Evolutionary conservation across 345 rosid genomes (phyloP).

Genomic region (Citrus medica): DNA sequence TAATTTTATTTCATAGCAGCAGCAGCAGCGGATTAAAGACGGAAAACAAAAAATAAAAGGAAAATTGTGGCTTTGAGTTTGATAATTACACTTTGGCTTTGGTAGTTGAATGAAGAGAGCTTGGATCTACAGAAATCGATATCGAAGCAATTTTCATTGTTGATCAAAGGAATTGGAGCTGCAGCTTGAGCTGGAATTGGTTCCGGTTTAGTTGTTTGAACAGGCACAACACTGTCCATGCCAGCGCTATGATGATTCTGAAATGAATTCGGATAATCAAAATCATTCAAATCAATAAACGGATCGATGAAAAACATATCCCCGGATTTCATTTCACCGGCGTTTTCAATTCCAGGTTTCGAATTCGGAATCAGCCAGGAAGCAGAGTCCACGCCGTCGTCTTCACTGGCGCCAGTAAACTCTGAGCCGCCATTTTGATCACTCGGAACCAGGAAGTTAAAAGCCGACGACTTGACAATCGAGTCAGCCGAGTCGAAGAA

Average conservation of each 20-base stretch:
- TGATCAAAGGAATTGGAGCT: conserved; percentile 30
- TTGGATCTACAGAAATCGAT: conserved; percentile 54
- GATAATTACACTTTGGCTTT: conserved; percentile 51
- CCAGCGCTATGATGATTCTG: conserved; percentile 45
- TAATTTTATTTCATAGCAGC: neutral
- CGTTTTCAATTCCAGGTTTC: conserved; percentile 25
- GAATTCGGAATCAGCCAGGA: conserved; percentile 34
- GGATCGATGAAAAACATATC: conserved; percentile 50
- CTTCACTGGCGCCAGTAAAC: conserved; percentile 25
- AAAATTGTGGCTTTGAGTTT: neutral
- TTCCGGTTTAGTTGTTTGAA: conserved; percentile 38
- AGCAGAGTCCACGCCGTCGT: conserved; percentile 32
- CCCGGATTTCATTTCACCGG: conserved; percentile 26
- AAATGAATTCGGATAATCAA: conserved; percentile 43
- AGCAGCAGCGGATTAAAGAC: neutral
- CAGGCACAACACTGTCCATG: conserved; percentile 77
- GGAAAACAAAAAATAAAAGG: too few species aligned
- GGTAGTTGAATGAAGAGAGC: conserved; percentile 47
- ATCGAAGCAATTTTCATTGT: conserved; percentile 46
- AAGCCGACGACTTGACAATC: conserved; percentile 31
- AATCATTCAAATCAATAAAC: conserved; percentile 52
- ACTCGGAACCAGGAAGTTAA: conserved; percentile 36
- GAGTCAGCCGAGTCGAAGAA: conserved; percentile 50
- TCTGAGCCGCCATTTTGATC: conserved; percentile 11
- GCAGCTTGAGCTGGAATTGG: neutral